Conservation (phyloP, 352 stramenopile genomes). For the Aphanomyces astaci region DNA sequence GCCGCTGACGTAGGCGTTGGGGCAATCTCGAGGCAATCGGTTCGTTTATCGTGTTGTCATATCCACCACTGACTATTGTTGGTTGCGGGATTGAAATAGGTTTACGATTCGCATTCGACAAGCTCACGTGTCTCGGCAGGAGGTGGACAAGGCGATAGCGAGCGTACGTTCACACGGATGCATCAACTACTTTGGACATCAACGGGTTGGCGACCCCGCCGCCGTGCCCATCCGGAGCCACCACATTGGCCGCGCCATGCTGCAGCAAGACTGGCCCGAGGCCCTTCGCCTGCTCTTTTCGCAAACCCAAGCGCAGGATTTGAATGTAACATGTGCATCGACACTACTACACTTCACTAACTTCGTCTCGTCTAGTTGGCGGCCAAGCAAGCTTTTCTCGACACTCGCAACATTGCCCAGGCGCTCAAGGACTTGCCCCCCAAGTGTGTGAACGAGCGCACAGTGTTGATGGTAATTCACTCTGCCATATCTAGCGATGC, state of each 20-base stretch:
- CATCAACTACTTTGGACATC: slow-evolving; percentile 79
- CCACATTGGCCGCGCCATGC: slow-evolving; percentile 62
- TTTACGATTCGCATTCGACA: slow-evolving; percentile 50
- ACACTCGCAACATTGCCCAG: slow-evolving; percentile 39
- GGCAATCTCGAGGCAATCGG: slow-evolving; percentile 46
- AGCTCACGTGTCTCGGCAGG: slow-evolving; percentile 24
- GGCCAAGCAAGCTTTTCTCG: slow-evolving; percentile 44
- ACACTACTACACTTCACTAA: not conserved
- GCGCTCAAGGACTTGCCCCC: slow-evolving; percentile 47
- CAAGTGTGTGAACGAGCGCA: slow-evolving; percentile 40
- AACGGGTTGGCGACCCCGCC: slow-evolving; percentile 50
- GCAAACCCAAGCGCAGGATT: slow-evolving; percentile 22
- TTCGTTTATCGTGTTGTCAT: not conserved
- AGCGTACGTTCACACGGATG: slow-evolving; percentile 39
- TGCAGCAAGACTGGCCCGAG: slow-evolving; percentile 50
- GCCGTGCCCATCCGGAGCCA: slow-evolving; percentile 39
- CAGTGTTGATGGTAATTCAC: slow-evolving; percentile 39
- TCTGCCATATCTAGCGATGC: too few relatives aligned
- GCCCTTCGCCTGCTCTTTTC: slow-evolving; percentile 44
- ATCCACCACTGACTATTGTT: not conserved
- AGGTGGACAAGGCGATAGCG: slow-evolving; percentile 28
- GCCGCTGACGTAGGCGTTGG: slow-evolving; percentile 33
- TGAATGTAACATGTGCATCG: not conserved
- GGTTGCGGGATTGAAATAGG: too few relatives aligned
- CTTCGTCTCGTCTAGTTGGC: slow-evolving; percentile 25